Evolutionary conservation across 805 yeast genomes (phyloP), one percentile per base, ranked within the genome.

Genomic region (Candida pseudoglaebosa): DNA sequence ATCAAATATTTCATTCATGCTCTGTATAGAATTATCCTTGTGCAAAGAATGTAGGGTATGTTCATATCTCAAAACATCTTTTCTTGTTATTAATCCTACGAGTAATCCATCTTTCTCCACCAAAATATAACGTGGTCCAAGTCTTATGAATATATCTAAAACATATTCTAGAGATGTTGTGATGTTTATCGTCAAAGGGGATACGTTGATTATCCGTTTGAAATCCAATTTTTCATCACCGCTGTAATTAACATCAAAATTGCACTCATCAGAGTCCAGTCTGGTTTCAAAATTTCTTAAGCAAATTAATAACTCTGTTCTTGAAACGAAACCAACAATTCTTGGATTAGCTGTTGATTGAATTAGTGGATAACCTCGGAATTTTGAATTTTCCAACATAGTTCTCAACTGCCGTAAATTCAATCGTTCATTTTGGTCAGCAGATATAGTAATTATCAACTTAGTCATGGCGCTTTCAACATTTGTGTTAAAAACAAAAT

Each of bases 31-130:
- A 8, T 38, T 13, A 18, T 45, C 43, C 10, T 42, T 38, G 17
- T 54, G 43, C n/a, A 48, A 30, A 24, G 54, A 53, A 38, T 62
- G 65, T n/a, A 45, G 42, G 8, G 67, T 61, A 41, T 61, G 54
- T 46, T 81, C 84, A 50, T 75, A 87, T 44, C 81, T 70, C 37
- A 90, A 59, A 13, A 91, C 67, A 53, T 90, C 98, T 52, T 93
- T 93, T 41, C 90, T 72, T 0, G 96, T 87, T 1, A 95, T 63
- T n/a, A 87, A 53, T 0, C 99, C 99, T 12, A 70, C 71, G 13
- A 87, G 53, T 2, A 54, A 44, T 1, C 90, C 93, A 21, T 71
- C 60, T 9, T 43, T 42, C 39, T 81, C 83, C 2, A 86, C 82
- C 30, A 83, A 67, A 1, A 93, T 70, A 20, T 80, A 73, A 32